Conservation (phyloP, 495 filamentous ascomycete species). For the Chaetomium fimeti region DNA sequence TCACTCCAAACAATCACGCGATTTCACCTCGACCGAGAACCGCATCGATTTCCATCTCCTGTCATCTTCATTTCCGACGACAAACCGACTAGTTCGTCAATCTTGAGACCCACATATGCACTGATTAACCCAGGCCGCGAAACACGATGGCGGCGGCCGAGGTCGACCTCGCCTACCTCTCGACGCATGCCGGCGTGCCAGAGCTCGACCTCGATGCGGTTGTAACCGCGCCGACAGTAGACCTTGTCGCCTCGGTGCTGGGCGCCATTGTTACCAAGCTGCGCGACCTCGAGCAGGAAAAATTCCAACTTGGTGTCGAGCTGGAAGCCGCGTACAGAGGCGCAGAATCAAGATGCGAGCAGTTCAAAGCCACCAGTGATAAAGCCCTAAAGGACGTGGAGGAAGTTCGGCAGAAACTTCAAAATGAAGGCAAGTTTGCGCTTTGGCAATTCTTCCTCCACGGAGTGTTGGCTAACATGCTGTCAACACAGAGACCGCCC, state of each 20-base stretch:
- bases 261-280: conserved; percentile 68
- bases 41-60: conserved; percentile 2
- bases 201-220: conserved; percentile 63
- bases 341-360: conserved; percentile 75
- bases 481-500: conserved; percentile 34
- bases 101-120: conserved; percentile 18
- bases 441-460: neutral
- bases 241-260: conserved; percentile 70
- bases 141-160: conserved; percentile 72
- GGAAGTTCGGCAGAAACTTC: conserved; percentile 72
- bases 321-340: conserved; percentile 81
- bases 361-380: conserved; percentile 74
- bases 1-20: conserved; percentile 16
- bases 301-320: conserved; percentile 85
- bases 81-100: neutral
- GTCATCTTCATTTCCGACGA: neutral
- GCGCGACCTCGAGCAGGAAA: conserved; percentile 80
- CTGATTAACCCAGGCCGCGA: conserved; percentile 25
- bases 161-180: conserved; percentile 72
- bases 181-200: conserved; percentile 70
- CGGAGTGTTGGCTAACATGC: conserved; percentile 9
- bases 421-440: conserved; percentile 67
- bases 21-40: neutral
- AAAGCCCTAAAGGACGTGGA: conserved; percentile 78
- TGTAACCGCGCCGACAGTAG: conserved; percentile 69